phyloP scores from a whole-genome alignment of 768 basidiomycete species.

The Pleurotus pulmonarius region DNA sequence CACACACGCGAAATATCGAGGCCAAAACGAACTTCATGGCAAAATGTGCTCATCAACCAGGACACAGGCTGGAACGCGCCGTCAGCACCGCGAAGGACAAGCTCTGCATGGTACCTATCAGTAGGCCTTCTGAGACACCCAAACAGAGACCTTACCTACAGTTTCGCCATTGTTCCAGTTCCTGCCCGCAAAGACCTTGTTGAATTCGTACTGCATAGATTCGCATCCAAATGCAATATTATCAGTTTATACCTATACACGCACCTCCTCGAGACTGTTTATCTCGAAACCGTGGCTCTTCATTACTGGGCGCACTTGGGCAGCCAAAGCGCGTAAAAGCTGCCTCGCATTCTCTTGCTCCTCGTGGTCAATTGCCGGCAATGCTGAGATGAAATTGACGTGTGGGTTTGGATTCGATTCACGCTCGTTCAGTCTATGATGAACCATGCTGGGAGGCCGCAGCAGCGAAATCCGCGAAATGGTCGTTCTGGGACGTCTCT shows the following conservation, averaged over 20 bases:
- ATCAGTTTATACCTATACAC: conserved; percentile 4
- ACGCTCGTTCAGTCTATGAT: conserved; percentile 63
- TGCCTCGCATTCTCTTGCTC: conserved; percentile 65
- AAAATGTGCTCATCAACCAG: conserved; percentile 74
- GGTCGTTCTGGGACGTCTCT: too few species aligned
- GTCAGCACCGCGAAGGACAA: conserved; percentile 62
- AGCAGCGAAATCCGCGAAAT: too few species aligned
- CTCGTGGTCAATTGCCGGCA: conserved; percentile 37
- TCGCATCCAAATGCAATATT: neutral
- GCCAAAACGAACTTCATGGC: conserved; percentile 65
- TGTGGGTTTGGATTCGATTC: conserved; percentile 72
- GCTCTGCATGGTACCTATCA: conserved; percentile 40
- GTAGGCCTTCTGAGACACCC: neutral
- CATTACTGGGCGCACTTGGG: conserved; percentile 83
- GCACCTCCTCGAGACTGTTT: conserved; percentile 81
- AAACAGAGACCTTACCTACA: conserved; percentile 42
- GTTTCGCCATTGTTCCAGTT: conserved; percentile 87
- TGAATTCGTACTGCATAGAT: conserved; percentile 64
- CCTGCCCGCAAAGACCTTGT: conserved; percentile 73
- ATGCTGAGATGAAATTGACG: conserved; percentile 70
- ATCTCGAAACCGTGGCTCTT: conserved; percentile 71
- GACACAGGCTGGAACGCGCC: conserved; percentile 61
- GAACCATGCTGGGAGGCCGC: conserved; percentile 50
- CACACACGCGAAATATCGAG: neutral
- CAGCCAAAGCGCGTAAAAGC: conserved; percentile 73